phyloP scores from a whole-genome alignment of 176 grass and related monocot genomes.

The Oryza officinalis region DNA sequence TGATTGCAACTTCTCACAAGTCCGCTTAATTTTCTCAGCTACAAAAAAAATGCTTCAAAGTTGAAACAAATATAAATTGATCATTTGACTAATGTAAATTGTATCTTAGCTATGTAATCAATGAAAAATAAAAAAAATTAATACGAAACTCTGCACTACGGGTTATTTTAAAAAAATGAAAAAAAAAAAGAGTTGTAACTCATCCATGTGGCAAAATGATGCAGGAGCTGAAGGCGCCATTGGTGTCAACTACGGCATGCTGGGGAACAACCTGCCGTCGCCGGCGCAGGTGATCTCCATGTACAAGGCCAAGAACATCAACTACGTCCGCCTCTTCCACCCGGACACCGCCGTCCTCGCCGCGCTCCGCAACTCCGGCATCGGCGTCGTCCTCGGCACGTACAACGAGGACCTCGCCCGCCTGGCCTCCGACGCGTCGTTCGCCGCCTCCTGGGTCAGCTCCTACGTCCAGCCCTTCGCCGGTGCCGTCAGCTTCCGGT shows the following conservation, averaged over 20 bases:
- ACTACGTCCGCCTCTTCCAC: conserved; percentile 74
- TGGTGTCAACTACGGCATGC: conserved; percentile 94
- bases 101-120: neutral
- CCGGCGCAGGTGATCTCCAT: conserved; percentile 78
- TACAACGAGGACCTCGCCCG: conserved; percentile 71
- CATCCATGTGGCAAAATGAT: neutral
- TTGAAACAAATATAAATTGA: neutral
- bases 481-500: conserved; percentile 61
- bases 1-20: neutral
- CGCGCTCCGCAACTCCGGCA: conserved; percentile 56
- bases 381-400: conserved; percentile 79
- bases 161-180: too few species aligned
- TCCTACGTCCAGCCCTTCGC: conserved; percentile 76
- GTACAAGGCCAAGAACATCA: conserved; percentile 77
- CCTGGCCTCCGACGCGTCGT: conserved; percentile 52
- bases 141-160: too few species aligned
- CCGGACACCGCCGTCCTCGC: conserved; percentile 55
- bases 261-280: conserved; percentile 74
- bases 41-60: neutral
- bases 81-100: neutral
- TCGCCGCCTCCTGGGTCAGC: conserved; percentile 73
- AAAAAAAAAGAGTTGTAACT: neutral
- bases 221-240: conserved; percentile 62
- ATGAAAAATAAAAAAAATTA: too few species aligned
- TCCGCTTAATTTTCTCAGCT: neutral